Conservation (phyloP, 2,329 filamentous ascomycete genomes). For the Pseudogymnoascus sp. region DNA sequence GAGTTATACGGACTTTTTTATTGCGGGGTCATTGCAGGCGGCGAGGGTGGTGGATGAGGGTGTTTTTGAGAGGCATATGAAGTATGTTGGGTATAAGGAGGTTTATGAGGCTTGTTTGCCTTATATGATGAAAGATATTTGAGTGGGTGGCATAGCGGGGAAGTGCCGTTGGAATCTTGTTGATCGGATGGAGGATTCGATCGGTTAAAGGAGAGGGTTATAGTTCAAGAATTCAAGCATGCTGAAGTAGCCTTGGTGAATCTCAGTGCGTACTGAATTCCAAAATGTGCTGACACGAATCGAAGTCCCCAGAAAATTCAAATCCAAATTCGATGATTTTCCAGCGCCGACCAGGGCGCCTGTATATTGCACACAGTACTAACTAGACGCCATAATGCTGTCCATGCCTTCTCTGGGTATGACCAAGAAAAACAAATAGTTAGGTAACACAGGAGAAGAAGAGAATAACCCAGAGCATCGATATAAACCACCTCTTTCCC, state of each 20-base stretch:
- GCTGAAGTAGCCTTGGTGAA: background rate
- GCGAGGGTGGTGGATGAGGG: conserved; percentile 31
- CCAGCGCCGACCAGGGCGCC: background rate
- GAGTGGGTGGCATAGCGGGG: background rate
- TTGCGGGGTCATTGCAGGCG: conserved; percentile 34
- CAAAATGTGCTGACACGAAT: background rate
- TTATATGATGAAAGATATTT: conserved; percentile 10
- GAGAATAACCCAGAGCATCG: background rate
- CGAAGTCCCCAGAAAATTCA: background rate
- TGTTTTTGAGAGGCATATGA: conserved; percentile 26
- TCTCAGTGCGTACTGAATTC: background rate
- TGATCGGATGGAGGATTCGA: background rate
- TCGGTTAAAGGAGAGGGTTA: background rate
- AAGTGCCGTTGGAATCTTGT: background rate
- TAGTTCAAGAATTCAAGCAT: background rate
- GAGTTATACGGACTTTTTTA: conserved; percentile 36
- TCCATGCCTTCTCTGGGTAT: background rate
- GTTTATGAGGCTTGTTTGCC: conserved; percentile 22
- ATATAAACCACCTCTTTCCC: background rate
- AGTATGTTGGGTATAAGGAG: conserved; percentile 24
- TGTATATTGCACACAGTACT: background rate
- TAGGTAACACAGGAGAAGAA: background rate
- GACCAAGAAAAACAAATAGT: background rate
- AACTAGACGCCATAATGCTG: background rate
- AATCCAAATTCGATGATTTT: background rate